A percentile compares a stretch with the other conserved stretches of the same genome.
Evolutionary conservation across 2,329 filamentous ascomycete genomes (phyloP).

Genomic region (Trichoderma sp.): DNA sequence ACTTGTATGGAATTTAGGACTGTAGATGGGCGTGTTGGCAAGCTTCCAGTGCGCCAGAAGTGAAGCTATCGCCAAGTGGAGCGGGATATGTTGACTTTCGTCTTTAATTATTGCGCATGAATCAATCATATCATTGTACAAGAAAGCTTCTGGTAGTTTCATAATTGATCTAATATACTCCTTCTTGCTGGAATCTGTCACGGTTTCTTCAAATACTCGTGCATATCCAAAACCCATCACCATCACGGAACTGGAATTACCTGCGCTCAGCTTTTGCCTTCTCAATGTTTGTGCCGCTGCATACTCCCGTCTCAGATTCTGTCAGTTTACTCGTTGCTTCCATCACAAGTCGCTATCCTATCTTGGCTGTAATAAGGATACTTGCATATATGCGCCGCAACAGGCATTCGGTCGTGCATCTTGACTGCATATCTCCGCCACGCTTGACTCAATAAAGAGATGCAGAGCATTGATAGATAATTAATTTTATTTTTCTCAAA

Average conservation of each 20-base stretch:
- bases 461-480: background rate
- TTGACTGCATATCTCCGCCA: background rate
- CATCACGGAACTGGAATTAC: background rate
- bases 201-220: background rate
- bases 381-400: background rate
- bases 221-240: background rate
- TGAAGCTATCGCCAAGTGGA: background rate
- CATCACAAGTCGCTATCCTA: background rate
- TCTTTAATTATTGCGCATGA: background rate
- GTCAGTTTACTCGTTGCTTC: background rate
- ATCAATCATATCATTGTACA: background rate
- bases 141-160: fast-evolving
- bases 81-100: background rate
- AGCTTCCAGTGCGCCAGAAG: background rate
- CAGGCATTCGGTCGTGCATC: background rate
- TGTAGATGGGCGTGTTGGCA: background rate
- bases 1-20: background rate
- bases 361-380: background rate
- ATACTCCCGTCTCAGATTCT: background rate
- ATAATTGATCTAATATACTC: fast-evolving
- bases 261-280: background rate
- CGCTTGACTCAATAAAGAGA: background rate
- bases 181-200: background rate
- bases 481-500: background rate
- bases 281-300: background rate